Evolutionary conservation across 225 moss, liverwort and hornwort species (phyloP), one percentile per base, ranked within the genome.

Genomic region (Polytrichum commune): DNA sequence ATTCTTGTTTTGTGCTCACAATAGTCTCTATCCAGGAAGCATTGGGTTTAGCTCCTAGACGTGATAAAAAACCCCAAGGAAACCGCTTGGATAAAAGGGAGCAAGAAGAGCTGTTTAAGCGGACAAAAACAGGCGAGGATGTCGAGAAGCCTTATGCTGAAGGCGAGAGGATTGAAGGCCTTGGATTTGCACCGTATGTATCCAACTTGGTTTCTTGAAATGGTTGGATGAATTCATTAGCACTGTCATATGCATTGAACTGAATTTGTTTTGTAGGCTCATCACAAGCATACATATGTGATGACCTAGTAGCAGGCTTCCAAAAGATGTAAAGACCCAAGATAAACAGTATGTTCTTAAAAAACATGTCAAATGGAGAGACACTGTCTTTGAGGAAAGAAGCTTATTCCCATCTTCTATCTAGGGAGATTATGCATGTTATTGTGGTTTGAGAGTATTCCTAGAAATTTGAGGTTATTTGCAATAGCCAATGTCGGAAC

Each of bases 161-260:
- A 73, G 97, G 94, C 55, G 92, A 97, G 82, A 88, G 94, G 69
- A 79, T 97, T 6, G 79, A 97, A 75, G 96, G 96, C 29, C 94
- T 97, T 74, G 96, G 94, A 61, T 97, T 89, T 75, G 91, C 94
- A 60, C 93, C 92, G 89, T 93, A 87, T 29, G 83, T 82, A 29
- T 73, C n/a, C 63, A 26, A 23, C 58, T 58, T 22, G 61, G n/a
- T 62, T 23, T 22, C 61, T 62, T 27, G 27, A 27, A 20, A 9
- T 23, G 3, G 27, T 8, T 61, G 23, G 10, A 4, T 61, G 16
- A 27, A 29, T 16, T 30, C 65, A 24, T 65, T 19, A 65, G 27
- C 65, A 27, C 19, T 5, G 7, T 65, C 27, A 65, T 24, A 46
- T 46, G 46, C 46, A 46, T 46, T 46, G 13, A 46, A 16, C 46